A percentile compares a stretch with the other conserved stretches of the same genome.
Evolutionary conservation across 371 early-diverging fungal species (phyloP).

Genomic region (Choanephora cucurbitarum): DNA sequence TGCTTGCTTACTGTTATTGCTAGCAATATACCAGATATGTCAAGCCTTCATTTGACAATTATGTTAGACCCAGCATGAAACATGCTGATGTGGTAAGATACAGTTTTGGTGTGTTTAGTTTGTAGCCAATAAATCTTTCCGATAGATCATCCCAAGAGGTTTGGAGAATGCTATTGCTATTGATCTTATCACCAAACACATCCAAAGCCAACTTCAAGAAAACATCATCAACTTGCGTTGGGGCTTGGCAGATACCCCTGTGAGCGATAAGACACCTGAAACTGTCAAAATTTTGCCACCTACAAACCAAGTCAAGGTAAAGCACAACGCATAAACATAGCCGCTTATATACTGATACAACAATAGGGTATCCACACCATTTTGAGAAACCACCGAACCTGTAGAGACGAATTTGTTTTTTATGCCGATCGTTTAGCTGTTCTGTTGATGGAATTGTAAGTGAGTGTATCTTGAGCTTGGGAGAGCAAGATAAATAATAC

Average conservation of each 20-base stretch:
- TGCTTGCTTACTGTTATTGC: background rate
- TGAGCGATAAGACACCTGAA: constrained; percentile 46
- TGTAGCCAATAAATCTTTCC: background rate
- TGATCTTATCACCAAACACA: constrained; percentile 86
- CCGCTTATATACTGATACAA: background rate
- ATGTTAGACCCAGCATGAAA: constrained; percentile 86
- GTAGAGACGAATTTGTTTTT: constrained; percentile 88
- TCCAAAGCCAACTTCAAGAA: constrained; percentile 80
- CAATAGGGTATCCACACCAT: constrained; percentile 81
- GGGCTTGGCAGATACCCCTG: constrained; percentile 55
- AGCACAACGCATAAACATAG: background rate
- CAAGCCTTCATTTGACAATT: constrained; percentile 89
- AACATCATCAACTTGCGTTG: constrained; percentile 68
- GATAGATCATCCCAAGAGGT: constrained; percentile 85
- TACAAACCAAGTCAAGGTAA: constrained; percentile 69
- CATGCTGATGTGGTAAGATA: constrained; percentile 69
- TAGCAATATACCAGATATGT: constrained; percentile 89
- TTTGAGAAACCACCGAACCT: constrained; percentile 70
- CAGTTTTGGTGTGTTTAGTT: background rate
- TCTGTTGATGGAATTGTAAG: constrained; percentile 79
- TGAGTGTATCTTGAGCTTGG: background rate
- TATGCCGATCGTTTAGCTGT: constrained; percentile 86
- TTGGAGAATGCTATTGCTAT: constrained; percentile 90
- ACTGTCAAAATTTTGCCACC: constrained; percentile 60
- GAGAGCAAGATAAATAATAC: constrained; percentile 2